Conservation (phyloP, 1,284 basidiomycete species). For the Paramarasmius palmivorus region DNA sequence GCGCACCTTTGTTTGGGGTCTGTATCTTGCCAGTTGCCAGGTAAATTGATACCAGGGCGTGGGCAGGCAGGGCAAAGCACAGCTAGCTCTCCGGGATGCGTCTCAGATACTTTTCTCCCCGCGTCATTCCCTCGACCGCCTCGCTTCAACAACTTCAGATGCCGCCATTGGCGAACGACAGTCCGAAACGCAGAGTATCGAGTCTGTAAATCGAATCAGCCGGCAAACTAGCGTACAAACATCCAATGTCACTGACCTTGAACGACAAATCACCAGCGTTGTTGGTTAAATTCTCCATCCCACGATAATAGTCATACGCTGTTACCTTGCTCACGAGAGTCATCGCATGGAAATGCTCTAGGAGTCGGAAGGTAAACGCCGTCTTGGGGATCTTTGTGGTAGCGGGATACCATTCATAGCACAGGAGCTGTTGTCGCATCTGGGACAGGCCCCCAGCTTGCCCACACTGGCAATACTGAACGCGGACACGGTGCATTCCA, state of each 20-base stretch:
- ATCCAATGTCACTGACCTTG: no score
- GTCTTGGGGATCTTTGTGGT: conserved; percentile 18
- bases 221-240: no score
- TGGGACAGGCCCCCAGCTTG: no score
- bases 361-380: conserved; percentile 17
- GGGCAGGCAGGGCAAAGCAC: conserved; percentile 33
- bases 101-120: conserved; percentile 12
- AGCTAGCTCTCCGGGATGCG: conserved; percentile 19
- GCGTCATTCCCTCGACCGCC: conserved; percentile 20
- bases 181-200: conserved; percentile 24
- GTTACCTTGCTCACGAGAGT: conserved; percentile 20
- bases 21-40: conserved; percentile 17
- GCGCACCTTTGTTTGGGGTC: neutral
- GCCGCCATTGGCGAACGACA: conserved; percentile 16
- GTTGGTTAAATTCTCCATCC: conserved; percentile 13
- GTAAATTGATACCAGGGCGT: conserved; percentile 25
- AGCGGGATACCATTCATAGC: conserved; percentile 18
- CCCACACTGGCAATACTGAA: no score
- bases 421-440: conserved; percentile 14
- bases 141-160: conserved; percentile 28
- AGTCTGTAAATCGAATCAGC: conserved; percentile 16
- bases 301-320: conserved; percentile 19
- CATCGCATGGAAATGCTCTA: conserved; percentile 20
- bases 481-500: neutral
- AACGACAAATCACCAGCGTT: conserved; percentile 12